Evolutionary conservation across 148 eudicot genomes (phyloP).

Genomic region (Silene latifolia): DNA sequence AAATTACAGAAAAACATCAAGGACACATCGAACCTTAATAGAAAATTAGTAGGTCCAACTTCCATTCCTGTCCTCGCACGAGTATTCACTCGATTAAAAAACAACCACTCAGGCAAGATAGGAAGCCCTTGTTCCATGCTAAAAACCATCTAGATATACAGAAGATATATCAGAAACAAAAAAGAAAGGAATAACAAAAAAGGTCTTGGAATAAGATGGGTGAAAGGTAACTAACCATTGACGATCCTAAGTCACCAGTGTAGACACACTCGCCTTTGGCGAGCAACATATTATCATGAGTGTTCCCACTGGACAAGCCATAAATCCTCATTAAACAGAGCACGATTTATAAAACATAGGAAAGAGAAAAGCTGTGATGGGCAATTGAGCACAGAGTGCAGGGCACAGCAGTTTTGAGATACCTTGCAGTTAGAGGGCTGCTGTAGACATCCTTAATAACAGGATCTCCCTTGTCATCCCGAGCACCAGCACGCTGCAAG

Average conservation of each 20-base stretch:
- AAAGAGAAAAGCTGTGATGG: background rate
- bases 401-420: conserved; percentile 12
- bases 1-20: background rate
- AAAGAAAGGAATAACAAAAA: background rate
- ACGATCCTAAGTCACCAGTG: conserved; percentile 91
- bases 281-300: conserved; percentile 78
- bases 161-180: conserved; percentile 5
- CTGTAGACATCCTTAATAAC: conserved; percentile 79
- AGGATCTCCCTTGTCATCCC: conserved; percentile 83
- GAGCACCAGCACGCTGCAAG: conserved; percentile 88
- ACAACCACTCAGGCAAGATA: conserved; percentile 75
- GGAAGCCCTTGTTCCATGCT: conserved; percentile 99
- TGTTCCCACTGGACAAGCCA: conserved; percentile 67
- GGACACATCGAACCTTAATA: conserved; percentile 49
- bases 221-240: conserved; percentile 61
- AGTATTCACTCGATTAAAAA: conserved; percentile 77
- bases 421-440: conserved; percentile 95
- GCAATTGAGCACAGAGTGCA: background rate
- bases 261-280: conserved; percentile 88
- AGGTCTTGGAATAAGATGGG: background rate
- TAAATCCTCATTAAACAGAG: background rate
- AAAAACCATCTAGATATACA: conserved; percentile 65
- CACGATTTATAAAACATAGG: background rate
- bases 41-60: conserved; percentile 66
- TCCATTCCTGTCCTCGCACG: conserved; percentile 83